A percentile compares a stretch with the other conserved stretches of the same genome.
These are phyloP conservation scores for Hygrophoropsis aurantiaca DNA, from an alignment of 768 basidiomycete genomes.

Conservation along the genomic window DNA sequence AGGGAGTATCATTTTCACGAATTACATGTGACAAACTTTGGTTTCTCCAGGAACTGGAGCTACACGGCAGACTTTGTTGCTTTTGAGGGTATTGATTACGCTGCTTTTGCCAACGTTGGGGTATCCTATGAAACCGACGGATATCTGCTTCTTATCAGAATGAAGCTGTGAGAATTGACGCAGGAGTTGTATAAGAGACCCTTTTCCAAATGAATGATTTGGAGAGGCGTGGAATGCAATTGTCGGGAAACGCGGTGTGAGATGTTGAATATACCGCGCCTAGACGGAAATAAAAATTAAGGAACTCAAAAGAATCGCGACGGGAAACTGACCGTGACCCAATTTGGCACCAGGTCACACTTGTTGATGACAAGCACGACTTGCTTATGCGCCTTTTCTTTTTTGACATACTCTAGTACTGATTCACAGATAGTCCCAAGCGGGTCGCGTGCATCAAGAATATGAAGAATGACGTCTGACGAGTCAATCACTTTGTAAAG, in stretches of 20 bases:
- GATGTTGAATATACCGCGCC: constrained; percentile 95
- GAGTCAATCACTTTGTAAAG: constrained; percentile 99
- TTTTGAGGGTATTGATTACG: constrained; percentile 98
- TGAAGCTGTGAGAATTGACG: constrained; percentile 96
- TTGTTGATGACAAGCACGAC: constrained; percentile 97
- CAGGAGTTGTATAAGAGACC: constrained; percentile 93
- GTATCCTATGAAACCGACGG: constrained; percentile 96
- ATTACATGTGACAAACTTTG: constrained; percentile 45
- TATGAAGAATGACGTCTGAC: constrained; percentile 92
- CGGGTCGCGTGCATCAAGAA: constrained; percentile 94
- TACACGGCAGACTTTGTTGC: constrained; percentile 94
- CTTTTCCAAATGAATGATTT: constrained; percentile 99
- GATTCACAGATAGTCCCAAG: constrained; percentile 94
- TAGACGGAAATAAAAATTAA: constrained; percentile 26
- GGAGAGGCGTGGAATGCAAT: constrained; percentile 99
- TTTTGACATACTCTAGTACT: constrained; percentile 87
- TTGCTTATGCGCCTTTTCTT: constrained; percentile 98
- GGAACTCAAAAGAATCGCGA: neutral
- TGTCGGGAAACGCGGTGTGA: constrained; percentile 92
- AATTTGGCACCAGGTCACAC: constrained; percentile 96
- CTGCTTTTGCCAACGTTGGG: constrained; percentile 98
- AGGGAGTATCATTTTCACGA: neutral
- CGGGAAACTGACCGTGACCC: constrained; percentile 85
- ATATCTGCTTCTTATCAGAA: constrained; percentile 99
- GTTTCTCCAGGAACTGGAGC: constrained; percentile 98